Percentiles rank a stretch among this genome's conserved stretches.
Evolutionary conservation across 768 basidiomycete genomes (phyloP).

Genomic region (Boletus subparvulus): DNA sequence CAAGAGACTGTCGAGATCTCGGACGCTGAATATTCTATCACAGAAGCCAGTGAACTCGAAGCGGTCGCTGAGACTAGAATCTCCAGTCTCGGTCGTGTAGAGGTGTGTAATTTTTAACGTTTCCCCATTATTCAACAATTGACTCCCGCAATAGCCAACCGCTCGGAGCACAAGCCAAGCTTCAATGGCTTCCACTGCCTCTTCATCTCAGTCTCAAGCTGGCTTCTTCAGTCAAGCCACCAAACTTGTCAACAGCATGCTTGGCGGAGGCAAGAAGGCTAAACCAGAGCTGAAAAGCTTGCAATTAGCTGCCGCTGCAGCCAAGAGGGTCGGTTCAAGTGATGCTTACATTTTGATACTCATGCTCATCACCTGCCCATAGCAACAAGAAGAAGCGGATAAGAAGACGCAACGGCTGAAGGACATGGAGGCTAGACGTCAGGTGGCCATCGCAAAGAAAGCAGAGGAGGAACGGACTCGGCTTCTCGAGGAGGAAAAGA

Average conservation of each 20-base stretch:
- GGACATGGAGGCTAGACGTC: constrained; percentile 83
- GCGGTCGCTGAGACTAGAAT: constrained; percentile 41
- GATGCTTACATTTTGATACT: background rate
- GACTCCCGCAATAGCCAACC: constrained; percentile 13
- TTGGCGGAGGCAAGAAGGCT: constrained; percentile 68
- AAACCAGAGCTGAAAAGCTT: constrained; percentile 80
- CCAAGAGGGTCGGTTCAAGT: constrained; percentile 72
- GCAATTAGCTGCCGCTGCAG: constrained; percentile 77
- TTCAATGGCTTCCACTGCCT: constrained; percentile 48
- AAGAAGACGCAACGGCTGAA: constrained; percentile 72
- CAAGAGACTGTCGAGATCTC: constrained; percentile 30
- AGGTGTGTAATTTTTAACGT: constrained; percentile 37
- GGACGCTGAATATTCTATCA: constrained; percentile 35
- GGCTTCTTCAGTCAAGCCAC: constrained; percentile 73
- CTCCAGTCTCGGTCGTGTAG: constrained; percentile 38
- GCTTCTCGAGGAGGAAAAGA: constrained; percentile 65
- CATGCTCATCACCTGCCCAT: constrained; percentile 9
- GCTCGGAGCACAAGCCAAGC: constrained; percentile 53
- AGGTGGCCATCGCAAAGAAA: constrained; percentile 67
- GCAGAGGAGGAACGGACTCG: constrained; percentile 73
- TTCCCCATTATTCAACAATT: constrained; percentile 5
- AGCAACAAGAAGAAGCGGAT: constrained; percentile 91
- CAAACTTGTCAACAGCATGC: constrained; percentile 63
- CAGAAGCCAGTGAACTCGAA: constrained; percentile 37
- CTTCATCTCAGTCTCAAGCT: constrained; percentile 42